Base-by-base conservation (phyloP, 2,329 filamentous ascomycete species). In the Cercospora beticola region DNA sequence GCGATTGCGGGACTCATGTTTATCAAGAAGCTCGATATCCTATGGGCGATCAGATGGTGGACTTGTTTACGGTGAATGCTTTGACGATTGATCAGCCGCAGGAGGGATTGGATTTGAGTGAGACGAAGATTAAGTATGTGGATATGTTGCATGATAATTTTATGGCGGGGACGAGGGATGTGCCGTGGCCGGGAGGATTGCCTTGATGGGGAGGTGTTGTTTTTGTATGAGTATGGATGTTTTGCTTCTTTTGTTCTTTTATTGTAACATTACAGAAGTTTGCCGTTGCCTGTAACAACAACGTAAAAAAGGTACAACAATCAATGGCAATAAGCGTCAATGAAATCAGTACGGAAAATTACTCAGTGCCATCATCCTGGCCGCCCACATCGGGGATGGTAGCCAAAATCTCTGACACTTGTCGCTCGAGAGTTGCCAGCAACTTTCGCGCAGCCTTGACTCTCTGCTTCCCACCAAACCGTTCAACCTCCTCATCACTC, bases 91-190 rank as follows among this genome's bases (percentile, higher is more conserved):
- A 71, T 61, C 68, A 69, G 43, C 65, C 63, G 33, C 46, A 67
- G 56, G 65, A 66, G 23, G 68, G 70, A 1, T 33, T 71, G 12
- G 70, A 71, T 33, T 57, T 71, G 62, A 70, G 68, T 40, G 57
- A 62, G 63, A 54, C 59, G 14, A 62, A 69, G 62, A 56, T 70
- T 14, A 28, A 40, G 65, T 71, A 71, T 58, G 64, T 58, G n/a
- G 66, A 71, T 56, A 63, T 59, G 54, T 46, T 70, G 30, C 77
- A 63, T 36, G 61, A 49, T 49, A 49, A 54, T 18, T 33, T 63
- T 9, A 49, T 49, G 26, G 59, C 30, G 16, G 43, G 61, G 9
- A 31, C 30, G 23, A 28, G 33, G 10, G 61, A 63, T n/a, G 49
- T 31, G 43, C 61, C 61, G 1, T 63, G 61, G 61, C 43, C 43